Conservation (phyloP, 108 stramenopile genomes). For the Discostella stelligeroides region DNA sequence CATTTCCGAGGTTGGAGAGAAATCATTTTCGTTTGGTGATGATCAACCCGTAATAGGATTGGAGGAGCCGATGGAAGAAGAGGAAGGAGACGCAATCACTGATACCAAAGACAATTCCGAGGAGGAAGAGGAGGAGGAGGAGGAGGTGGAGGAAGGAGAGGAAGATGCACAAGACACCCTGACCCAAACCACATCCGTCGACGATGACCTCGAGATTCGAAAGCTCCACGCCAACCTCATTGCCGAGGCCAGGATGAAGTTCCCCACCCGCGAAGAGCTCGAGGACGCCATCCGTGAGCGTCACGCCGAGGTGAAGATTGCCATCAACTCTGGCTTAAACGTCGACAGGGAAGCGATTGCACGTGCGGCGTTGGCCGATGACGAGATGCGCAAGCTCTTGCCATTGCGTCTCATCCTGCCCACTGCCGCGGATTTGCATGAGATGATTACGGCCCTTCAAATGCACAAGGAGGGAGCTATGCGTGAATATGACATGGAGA, state of each 20-base stretch:
- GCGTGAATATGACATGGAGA: constrained; percentile 19
- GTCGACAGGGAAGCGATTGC: constrained; percentile 49
- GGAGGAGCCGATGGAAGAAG: constrained; percentile 11
- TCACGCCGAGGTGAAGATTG: constrained; percentile 34
- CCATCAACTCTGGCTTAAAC: constrained; percentile 44
- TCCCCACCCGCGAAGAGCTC: constrained; percentile 44
- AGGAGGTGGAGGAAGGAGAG: constrained; percentile 16
- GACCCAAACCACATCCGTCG: not conserved
- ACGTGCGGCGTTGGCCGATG: constrained; percentile 51
- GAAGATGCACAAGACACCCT: constrained; percentile 13
- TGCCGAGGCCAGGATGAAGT: constrained; percentile 38
- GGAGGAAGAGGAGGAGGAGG: constrained; percentile 4
- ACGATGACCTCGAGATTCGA: constrained; percentile 28
- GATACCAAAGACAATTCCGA: too few relatives aligned
- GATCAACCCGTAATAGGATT: constrained; percentile 15
- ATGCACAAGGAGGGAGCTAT: constrained; percentile 45
- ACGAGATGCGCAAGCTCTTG: constrained; percentile 52
- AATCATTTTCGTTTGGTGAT: not conserved
- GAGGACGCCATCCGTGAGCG: constrained; percentile 48
- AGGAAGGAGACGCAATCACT: too few relatives aligned
- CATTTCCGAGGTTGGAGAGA: constrained; percentile 32
- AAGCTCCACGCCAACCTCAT: constrained; percentile 41
- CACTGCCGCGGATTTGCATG: constrained; percentile 31
- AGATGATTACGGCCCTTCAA: constrained; percentile 49
- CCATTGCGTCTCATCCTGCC: constrained; percentile 52